Conservation (phyloP, 78 protist genomes). For the Monosiga brevicollis region DNA sequence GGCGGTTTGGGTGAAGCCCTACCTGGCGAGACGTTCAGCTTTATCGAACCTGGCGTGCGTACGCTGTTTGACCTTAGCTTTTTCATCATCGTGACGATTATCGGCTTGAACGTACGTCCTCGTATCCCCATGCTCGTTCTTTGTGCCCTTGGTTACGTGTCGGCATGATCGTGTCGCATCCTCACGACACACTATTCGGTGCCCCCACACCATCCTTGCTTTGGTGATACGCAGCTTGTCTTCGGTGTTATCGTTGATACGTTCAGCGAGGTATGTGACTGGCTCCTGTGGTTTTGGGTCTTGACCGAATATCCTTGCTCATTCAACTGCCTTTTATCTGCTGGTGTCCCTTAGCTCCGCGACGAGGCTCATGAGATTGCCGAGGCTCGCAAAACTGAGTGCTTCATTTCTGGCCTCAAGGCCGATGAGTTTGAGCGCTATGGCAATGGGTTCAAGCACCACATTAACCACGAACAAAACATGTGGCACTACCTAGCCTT, state of each 20-base stretch:
- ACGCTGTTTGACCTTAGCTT: conserved; percentile 7
- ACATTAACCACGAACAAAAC: conserved; percentile 39
- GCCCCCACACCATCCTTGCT: no score
- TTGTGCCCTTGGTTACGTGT: no score
- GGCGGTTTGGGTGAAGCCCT: background rate
- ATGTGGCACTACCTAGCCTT: conserved; percentile 47
- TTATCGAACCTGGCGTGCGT: background rate
- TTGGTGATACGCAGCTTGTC: no score
- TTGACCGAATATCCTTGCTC: no score
- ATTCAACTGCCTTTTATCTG: no score
- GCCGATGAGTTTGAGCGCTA: conserved; percentile 4
- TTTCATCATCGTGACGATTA: conserved; percentile 15
- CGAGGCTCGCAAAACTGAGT: conserved; percentile 7
- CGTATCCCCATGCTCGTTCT: no score
- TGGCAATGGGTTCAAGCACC: conserved; percentile 24
- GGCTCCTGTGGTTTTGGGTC: no score
- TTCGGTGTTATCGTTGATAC: conserved; percentile 47
- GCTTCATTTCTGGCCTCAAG: conserved; percentile 37
- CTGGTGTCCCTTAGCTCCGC: no score
- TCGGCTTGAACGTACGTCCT: conserved; percentile 40
- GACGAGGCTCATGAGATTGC: conserved; percentile 16
- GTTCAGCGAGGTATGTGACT: conserved; percentile 7
- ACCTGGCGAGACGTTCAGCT: background rate
- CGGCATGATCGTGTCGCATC: no score
- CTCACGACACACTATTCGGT: no score